Evolutionary conservation across 192 early-diverging fungal species (phyloP), one percentile per base, ranked within the genome.

Genomic region (Backusella psychrophila): DNA sequence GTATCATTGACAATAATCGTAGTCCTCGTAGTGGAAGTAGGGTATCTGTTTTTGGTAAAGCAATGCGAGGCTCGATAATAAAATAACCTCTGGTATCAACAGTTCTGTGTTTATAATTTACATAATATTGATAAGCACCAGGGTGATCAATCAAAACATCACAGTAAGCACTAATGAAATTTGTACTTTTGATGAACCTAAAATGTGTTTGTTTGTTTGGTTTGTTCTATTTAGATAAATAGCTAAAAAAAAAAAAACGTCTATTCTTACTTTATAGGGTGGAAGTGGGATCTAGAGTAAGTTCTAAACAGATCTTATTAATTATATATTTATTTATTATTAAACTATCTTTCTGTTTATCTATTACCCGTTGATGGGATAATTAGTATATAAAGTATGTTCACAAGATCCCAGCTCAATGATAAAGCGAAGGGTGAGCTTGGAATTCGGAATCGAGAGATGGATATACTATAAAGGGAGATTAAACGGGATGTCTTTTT

Each of bases 101-200:
- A 4, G 35, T 17, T 26, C 23, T 35, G 15, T 15, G 14, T 15
- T 73, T 35, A 81, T 93, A 93, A 52, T 92, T 89, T 52, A 96
- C 88, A 76, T 90, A 93, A 80, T 97, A 99, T 83, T 97, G 93
- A 81, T 89, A 99, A 1, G 93, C 93, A 35, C 97, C 97, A 0
- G 97, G 86, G 7, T 69, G 67, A 66, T 77, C 74, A 46, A 96
- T 83, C 2, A 77, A 71, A 69, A 94, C 77, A 69, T 95, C 92
- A 80, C 87, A 88, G 42, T 86, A 90, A 17, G 89, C 87, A 83
- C 92, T 92, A 68, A 66, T 84, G 84, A 68, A n/a, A 63, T 36
- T 75, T 34, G 35, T 85, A 85, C 76, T 84, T 84, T 36, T 65
- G 69, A 31, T 69, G 19, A 71, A 63, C 46, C 68, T 35, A 59